These are phyloP conservation scores for Hypoxylon rubiginosum DNA, from an alignment of 2,329 filamentous ascomycete species.

Conservation along the genomic window DNA sequence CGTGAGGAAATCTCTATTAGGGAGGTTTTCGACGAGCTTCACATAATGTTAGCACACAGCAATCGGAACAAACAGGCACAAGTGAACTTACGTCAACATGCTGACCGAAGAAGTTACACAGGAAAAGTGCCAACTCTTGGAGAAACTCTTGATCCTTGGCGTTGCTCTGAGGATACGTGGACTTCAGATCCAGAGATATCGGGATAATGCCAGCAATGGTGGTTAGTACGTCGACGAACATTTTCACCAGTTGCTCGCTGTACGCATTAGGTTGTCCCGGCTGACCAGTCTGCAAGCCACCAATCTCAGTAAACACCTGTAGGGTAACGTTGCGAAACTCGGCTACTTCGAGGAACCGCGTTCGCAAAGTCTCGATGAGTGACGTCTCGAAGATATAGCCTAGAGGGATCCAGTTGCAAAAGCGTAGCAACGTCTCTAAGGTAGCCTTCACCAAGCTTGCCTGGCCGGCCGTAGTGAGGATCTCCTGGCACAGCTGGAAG, in stretches of 20 bases:
- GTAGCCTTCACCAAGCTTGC: constrained; percentile 95
- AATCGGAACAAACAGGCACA: not conserved
- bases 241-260: constrained; percentile 94
- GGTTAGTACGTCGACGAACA: constrained; percentile 97
- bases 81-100: constrained; percentile 78
- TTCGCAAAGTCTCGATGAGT: constrained; percentile 93
- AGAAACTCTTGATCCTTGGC: constrained; percentile 97
- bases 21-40: constrained; percentile 92
- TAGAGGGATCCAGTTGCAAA: constrained; percentile 98
- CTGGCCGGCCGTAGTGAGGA: constrained; percentile 90
- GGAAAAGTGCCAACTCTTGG: constrained; percentile 93
- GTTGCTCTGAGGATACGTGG: constrained; percentile 92
- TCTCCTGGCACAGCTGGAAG: constrained; percentile 96
- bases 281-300: constrained; percentile 86
- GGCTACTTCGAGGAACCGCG: constrained; percentile 90
- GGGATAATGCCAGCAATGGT: constrained; percentile 95
- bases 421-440: constrained; percentile 92
- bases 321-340: constrained; percentile 98
- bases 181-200: constrained; percentile 88
- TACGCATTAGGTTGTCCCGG: constrained; percentile 78
- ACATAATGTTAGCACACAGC: constrained; percentile 36
- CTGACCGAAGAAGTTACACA: constrained; percentile 96
- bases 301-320: constrained; percentile 97
- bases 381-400: constrained; percentile 99
- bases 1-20: constrained; percentile 93